Evolutionary conservation across 805 yeast species (phyloP).

Genomic region (Saccharomycopsis olivae): DNA sequence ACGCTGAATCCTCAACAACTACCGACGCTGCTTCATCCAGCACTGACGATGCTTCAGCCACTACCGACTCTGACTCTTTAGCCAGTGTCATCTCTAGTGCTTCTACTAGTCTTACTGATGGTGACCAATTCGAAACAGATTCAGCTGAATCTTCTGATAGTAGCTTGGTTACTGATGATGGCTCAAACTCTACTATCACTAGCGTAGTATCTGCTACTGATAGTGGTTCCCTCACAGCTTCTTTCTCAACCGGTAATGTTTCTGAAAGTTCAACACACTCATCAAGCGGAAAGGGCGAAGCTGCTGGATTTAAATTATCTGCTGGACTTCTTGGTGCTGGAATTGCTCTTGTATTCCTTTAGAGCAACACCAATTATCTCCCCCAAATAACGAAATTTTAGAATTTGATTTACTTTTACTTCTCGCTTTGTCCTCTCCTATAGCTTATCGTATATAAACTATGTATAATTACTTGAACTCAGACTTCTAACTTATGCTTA

Average conservation of each 20-base stretch:
- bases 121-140: not conserved
- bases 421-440: too few species aligned
- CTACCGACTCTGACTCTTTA: not conserved
- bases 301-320: constrained; percentile 1
- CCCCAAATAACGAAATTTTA: too few species aligned
- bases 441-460: too few species aligned
- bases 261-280: not conserved
- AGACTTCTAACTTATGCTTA: too few species aligned
- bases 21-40: not conserved
- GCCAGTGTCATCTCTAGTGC: not conserved
- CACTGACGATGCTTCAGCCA: not conserved
- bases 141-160: not conserved
- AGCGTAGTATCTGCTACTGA: not conserved
- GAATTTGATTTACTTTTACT: too few species aligned
- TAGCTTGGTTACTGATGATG: not conserved
- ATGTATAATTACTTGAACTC: too few species aligned
- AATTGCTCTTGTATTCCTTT: constrained; percentile 7
- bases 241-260: not conserved
- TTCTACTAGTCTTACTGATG: not conserved
- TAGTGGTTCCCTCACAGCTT: not conserved
- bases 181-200: not conserved
- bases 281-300: not conserved
- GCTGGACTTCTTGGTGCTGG: constrained; percentile 6
- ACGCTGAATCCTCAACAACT: not conserved
- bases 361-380: too few species aligned